phyloP scores from a whole-genome alignment of 345 rosid species.

The Boechera divaricarpa region DNA sequence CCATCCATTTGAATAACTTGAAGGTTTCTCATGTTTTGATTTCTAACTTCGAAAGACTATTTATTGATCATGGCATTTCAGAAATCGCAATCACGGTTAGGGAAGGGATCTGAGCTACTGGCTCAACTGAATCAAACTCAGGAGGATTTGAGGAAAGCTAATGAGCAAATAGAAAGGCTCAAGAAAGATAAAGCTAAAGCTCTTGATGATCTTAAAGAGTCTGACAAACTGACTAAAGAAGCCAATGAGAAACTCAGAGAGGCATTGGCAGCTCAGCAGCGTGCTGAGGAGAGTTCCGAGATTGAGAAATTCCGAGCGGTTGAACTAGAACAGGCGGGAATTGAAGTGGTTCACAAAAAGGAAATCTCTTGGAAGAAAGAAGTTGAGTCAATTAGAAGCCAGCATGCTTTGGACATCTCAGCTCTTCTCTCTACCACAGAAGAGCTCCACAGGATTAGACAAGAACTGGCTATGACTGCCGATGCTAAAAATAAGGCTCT shows the following conservation, averaged over 20 bases:
- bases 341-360: constrained; percentile 81
- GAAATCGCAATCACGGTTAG: constrained; percentile 63
- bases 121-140: constrained; percentile 66
- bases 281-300: constrained; percentile 87
- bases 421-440: constrained; percentile 74
- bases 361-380: constrained; percentile 83
- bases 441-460: constrained; percentile 77
- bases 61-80: constrained; percentile 41
- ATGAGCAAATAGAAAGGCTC: constrained; percentile 64
- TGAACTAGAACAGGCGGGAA: constrained; percentile 88
- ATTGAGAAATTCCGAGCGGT: constrained; percentile 86
- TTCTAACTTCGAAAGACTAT: constrained; percentile 20
- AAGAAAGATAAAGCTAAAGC: constrained; percentile 84
- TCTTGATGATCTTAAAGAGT: constrained; percentile 71
- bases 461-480: constrained; percentile 73
- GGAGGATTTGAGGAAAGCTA: constrained; percentile 84
- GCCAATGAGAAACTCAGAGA: constrained; percentile 80
- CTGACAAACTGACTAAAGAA: constrained; percentile 64
- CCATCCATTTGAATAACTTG: not conserved
- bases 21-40: not conserved
- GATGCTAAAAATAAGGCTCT: constrained; percentile 91
- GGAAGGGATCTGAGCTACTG: constrained; percentile 70
- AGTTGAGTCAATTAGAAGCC: constrained; percentile 74
- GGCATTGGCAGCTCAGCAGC: constrained; percentile 88
- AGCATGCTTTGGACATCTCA: constrained; percentile 84